A percentile compares a stretch with the other conserved stretches of the same genome.
These are phyloP conservation scores for Dendrocalamus sinicus DNA, from an alignment of 176 grass and related monocot species.

Conservation along the genomic window DNA sequence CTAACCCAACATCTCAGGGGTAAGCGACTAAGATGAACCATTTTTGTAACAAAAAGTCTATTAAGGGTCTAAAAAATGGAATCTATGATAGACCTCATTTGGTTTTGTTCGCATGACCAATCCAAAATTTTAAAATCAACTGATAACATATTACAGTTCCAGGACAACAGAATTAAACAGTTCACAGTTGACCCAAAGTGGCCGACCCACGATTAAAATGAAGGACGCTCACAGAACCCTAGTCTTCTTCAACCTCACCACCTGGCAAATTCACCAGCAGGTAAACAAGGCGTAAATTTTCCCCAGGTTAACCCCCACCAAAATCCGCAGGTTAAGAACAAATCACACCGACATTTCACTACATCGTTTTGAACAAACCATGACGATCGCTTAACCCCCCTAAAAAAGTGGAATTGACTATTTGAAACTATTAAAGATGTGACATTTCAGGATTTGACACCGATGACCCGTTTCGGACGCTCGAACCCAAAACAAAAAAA, in stretches of 20 bases:
- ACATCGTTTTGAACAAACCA: neutral
- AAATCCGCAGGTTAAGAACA: neutral
- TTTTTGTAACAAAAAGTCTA: neutral
- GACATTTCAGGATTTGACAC: no score
- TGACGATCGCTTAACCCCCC: neutral
- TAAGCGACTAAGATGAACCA: neutral
- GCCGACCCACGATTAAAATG: no score
- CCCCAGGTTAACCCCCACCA: no score
- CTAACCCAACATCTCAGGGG: neutral
- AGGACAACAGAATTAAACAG: neutral
- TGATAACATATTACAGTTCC: neutral
- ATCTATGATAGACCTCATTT: neutral
- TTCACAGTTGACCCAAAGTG: neutral
- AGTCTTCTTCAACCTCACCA: neutral
- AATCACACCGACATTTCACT: neutral
- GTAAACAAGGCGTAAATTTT: neutral
- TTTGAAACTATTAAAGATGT: no score
- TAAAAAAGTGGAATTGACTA: no score
- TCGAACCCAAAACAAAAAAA: neutral
- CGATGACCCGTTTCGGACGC: no score
- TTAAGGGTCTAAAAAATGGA: conserved; percentile 1
- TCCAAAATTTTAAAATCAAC: neutral
- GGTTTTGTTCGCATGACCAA: neutral
- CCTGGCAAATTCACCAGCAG: neutral
- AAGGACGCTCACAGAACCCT: no score